Evolutionary conservation across 225 moss, liverwort and hornwort species (phyloP).

Genomic region (Asterella californica): DNA sequence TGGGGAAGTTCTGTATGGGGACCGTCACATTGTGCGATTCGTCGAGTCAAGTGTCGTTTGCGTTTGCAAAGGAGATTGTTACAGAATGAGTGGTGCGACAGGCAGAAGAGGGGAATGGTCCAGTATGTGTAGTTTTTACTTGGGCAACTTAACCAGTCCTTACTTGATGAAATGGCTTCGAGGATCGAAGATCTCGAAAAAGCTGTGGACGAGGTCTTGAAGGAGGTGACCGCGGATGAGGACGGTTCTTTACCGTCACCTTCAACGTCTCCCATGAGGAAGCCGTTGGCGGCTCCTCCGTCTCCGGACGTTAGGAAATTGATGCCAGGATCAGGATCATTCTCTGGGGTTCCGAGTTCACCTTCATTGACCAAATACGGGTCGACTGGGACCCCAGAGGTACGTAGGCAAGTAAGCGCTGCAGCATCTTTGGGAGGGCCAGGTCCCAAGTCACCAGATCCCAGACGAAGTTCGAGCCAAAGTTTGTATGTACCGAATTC

Average conservation of each 20-base stretch:
- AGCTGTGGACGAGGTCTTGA: conserved; percentile 40
- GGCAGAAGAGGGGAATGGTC: neutral
- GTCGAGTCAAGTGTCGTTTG: neutral
- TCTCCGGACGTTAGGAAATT: conserved; percentile 43
- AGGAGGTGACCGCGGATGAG: conserved; percentile 29
- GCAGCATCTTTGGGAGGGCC: conserved; percentile 12
- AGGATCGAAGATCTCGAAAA: conserved; percentile 44
- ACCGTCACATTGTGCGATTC: neutral
- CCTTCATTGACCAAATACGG: conserved; percentile 22
- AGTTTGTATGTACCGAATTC: conserved; percentile 5
- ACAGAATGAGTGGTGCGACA: neutral
- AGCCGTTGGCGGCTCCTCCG: conserved; percentile 28
- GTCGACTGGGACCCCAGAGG: conserved; percentile 18
- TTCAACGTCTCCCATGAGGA: conserved; percentile 37
- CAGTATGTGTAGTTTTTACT: neutral
- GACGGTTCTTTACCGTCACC: conserved; percentile 35
- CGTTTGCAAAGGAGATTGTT: neutral
- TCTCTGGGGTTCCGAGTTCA: conserved; percentile 22
- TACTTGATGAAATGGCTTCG: conserved; percentile 47
- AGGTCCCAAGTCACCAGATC: conserved; percentile 23
- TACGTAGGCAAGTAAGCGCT: conserved; percentile 18
- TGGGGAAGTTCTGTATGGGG: no score
- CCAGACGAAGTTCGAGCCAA: conserved; percentile 22
- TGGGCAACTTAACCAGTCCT: conserved; percentile 26
- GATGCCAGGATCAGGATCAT: conserved; percentile 25